These are phyloP conservation scores for Colletotrichum noveboracense DNA, from an alignment of 2,329 filamentous ascomycete genomes.

Conservation along the genomic window DNA sequence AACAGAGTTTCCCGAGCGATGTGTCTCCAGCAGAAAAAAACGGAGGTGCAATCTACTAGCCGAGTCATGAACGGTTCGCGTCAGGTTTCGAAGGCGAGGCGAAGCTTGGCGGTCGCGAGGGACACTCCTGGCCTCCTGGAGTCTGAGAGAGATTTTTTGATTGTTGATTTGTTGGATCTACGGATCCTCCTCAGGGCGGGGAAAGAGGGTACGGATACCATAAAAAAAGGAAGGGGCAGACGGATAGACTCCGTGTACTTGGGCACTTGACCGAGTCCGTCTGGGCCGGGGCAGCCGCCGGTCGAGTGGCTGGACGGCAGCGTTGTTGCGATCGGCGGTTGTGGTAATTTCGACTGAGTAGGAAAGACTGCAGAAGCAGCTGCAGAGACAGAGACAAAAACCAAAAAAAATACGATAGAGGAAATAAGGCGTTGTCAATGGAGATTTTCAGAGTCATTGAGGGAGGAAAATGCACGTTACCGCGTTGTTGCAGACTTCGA, in stretches of 20 bases:
- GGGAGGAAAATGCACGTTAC: background rate
- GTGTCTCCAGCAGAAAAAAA: conserved; percentile 4
- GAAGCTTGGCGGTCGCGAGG: background rate
- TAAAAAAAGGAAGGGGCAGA: background rate
- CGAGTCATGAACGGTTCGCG: conserved; percentile 15
- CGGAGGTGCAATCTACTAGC: conserved; percentile 3
- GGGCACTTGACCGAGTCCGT: conserved; percentile 1
- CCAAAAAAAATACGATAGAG: background rate
- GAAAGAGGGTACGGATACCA: background rate
- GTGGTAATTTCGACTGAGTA: background rate
- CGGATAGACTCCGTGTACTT: background rate
- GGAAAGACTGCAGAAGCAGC: background rate
- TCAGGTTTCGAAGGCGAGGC: conserved; percentile 5
- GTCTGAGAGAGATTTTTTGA: background rate
- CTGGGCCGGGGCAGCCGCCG: background rate
- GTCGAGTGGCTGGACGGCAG: background rate
- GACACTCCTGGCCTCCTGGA: background rate
- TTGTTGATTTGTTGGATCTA: background rate
- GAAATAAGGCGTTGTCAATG: background rate
- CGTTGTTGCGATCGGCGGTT: background rate
- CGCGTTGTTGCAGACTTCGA: background rate
- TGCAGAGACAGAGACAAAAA: background rate
- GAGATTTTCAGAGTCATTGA: background rate
- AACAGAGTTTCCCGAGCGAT: background rate
- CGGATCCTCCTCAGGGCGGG: background rate